Conservation (phyloP, 257 asterid genomes). For the Plantago elongata region DNA sequence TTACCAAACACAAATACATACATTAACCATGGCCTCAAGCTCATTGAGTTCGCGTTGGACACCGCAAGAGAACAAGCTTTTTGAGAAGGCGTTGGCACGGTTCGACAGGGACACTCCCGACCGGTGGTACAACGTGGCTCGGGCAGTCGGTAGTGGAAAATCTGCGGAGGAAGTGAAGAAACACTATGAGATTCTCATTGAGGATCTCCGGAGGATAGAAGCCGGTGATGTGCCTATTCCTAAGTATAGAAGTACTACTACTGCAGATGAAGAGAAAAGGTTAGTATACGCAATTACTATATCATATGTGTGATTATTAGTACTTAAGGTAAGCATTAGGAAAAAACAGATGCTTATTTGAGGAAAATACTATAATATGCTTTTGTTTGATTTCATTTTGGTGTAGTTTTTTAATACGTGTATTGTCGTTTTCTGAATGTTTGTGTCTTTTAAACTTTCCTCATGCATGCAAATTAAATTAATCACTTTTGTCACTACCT, state of each 20-base stretch:
- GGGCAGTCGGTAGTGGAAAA: constrained; percentile 67
- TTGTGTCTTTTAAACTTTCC: no score
- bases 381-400: no score
- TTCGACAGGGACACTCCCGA: constrained; percentile 69
- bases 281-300: no score
- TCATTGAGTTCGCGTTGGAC: constrained; percentile 50
- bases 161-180: constrained; percentile 59
- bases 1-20: no score
- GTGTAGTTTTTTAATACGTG: no score
- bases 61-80: constrained; percentile 56
- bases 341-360: no score
- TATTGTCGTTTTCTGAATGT: no score
- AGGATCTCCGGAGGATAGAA: constrained; percentile 69
- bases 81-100: constrained; percentile 62
- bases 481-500: no score
- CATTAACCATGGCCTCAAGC: constrained; percentile 37
- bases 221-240: constrained; percentile 65
- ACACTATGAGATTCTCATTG: constrained; percentile 62
- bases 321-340: no score
- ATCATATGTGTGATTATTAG: no score
- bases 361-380: no score
- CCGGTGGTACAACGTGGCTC: constrained; percentile 75
- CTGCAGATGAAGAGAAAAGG: constrained; percentile 34
- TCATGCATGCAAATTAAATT: no score
- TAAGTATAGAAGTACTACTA: constrained; percentile 24